Conservation (phyloP, 768 basidiomycete species). For the Amanita subjunquillea region DNA sequence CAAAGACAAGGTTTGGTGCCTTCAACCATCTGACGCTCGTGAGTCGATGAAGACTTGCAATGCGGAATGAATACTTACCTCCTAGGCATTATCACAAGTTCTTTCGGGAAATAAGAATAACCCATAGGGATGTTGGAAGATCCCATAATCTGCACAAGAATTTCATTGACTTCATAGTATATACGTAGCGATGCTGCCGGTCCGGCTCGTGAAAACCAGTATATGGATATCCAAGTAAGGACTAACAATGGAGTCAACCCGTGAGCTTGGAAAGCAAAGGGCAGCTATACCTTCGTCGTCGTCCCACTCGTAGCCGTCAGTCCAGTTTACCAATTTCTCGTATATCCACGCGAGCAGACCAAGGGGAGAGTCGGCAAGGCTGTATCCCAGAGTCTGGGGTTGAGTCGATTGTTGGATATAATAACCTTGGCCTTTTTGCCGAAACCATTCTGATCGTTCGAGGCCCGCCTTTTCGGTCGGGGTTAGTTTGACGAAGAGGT, state of each 20-base stretch:
- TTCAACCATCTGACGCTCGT: constrained; percentile 29
- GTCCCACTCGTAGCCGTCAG: constrained; percentile 44
- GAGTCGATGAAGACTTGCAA: background rate
- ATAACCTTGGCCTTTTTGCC: constrained; percentile 25
- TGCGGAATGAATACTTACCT: constrained; percentile 14
- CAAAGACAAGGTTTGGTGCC: constrained; percentile 30
- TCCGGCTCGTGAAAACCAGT: constrained; percentile 47
- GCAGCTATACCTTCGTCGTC: constrained; percentile 38
- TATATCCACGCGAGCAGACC: constrained; percentile 46
- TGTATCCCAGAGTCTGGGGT: constrained; percentile 45
- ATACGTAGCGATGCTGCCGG: constrained; percentile 49
- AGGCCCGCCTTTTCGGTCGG: constrained; percentile 23
- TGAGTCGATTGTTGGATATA: constrained; percentile 29
- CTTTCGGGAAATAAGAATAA: constrained; percentile 41
- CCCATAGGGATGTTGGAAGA: constrained; percentile 32
- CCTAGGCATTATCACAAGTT: constrained; percentile 21
- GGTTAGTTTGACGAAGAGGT: constrained; percentile 18
- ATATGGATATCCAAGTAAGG: constrained; percentile 48
- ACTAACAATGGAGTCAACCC: constrained; percentile 21
- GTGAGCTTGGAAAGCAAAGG: background rate
- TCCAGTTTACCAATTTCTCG: constrained; percentile 38
- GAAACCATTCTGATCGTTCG: constrained; percentile 18
- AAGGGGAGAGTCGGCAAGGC: constrained; percentile 45
- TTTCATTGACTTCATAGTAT: constrained; percentile 36
- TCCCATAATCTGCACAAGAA: background rate